Evolutionary conservation across 2,329 filamentous ascomycete genomes (phyloP).

Genomic region (Aspergillus candidus): DNA sequence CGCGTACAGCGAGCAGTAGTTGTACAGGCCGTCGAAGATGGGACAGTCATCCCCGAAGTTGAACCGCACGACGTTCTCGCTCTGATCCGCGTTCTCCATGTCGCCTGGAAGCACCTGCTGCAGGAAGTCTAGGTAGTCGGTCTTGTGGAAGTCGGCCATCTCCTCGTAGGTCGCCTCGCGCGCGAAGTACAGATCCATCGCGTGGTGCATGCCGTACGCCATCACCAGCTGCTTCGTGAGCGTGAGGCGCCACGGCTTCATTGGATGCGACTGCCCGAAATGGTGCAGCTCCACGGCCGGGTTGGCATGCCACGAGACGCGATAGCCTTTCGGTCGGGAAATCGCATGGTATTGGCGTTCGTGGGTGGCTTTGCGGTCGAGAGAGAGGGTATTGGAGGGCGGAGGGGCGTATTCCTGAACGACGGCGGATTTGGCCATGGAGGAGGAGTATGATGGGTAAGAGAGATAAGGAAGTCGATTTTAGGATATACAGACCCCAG

Average conservation of each 20-base stretch:
- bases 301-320: slow-evolving; percentile 92
- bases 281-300: slow-evolving; percentile 93
- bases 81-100: slow-evolving; percentile 57
- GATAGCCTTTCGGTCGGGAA: slow-evolving; percentile 74
- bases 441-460: slow-evolving; percentile 2
- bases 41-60: slow-evolving; percentile 94
- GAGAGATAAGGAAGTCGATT: neutral
- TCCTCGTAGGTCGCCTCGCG: slow-evolving; percentile 82
- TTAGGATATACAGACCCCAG: too few species aligned
- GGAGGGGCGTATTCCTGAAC: slow-evolving; percentile 47
- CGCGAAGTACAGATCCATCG: slow-evolving; percentile 90
- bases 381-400: slow-evolving; percentile 38
- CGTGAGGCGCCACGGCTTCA: slow-evolving; percentile 97
- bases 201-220: slow-evolving; percentile 90
- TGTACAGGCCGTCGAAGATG: slow-evolving; percentile 90
- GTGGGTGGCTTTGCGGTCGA: slow-evolving; percentile 47
- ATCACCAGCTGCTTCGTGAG: slow-evolving; percentile 92
- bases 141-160: slow-evolving; percentile 76
- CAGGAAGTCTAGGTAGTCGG: slow-evolving; percentile 87
- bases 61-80: slow-evolving; percentile 57
- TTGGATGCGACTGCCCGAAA: slow-evolving; percentile 93
- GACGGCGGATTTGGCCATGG: slow-evolving; percentile 40
- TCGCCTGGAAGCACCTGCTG: slow-evolving; percentile 65
- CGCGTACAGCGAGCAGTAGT: slow-evolving; percentile 90
- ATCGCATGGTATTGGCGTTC: slow-evolving; percentile 61